Evolutionary conservation across 148 eudicot genomes (phyloP).

Genomic region (Euryodendron excelsum): DNA sequence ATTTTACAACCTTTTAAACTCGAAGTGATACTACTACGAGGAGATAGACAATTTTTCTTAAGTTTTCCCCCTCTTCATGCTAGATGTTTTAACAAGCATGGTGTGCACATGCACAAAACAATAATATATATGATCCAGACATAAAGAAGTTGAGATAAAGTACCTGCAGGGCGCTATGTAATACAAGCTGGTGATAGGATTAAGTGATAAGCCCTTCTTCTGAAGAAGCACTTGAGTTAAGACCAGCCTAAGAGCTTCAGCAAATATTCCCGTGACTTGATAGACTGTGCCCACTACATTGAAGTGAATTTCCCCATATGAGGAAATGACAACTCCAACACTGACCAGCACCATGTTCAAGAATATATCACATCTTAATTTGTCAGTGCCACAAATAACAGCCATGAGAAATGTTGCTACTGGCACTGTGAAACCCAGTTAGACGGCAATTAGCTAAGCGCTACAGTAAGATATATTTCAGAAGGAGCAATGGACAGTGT

Average conservation of each 20-base stretch:
- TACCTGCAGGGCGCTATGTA: conserved; percentile 96
- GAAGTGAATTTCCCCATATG: conserved; percentile 84
- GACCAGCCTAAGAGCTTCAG: conserved; percentile 83
- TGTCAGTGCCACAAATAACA: conserved; percentile 75
- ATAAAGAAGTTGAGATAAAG: conserved; percentile 1
- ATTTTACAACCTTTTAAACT: background rate
- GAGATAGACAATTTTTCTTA: background rate
- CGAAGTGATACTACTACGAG: too few species aligned
- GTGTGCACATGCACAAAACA: background rate
- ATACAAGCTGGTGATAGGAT: conserved; percentile 84
- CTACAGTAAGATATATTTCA: background rate
- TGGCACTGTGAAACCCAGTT: conserved; percentile 58
- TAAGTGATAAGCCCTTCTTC: conserved; percentile 78
- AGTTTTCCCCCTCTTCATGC: too few species aligned
- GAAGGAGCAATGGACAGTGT: conserved; percentile 10
- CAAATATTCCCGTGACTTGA: conserved; percentile 83
- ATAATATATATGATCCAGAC: background rate
- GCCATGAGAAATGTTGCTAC: conserved; percentile 85
- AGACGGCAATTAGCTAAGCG: conserved; percentile 25
- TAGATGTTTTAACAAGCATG: background rate
- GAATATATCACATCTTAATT: conserved; percentile 61
- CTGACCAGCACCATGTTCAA: conserved; percentile 84
- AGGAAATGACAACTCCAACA: conserved; percentile 76
- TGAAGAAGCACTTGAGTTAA: conserved; percentile 86
- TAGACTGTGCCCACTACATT: conserved; percentile 75